Evolutionary conservation across 306 rosid species (phyloP).

Genomic region (Trifolium dubium): DNA sequence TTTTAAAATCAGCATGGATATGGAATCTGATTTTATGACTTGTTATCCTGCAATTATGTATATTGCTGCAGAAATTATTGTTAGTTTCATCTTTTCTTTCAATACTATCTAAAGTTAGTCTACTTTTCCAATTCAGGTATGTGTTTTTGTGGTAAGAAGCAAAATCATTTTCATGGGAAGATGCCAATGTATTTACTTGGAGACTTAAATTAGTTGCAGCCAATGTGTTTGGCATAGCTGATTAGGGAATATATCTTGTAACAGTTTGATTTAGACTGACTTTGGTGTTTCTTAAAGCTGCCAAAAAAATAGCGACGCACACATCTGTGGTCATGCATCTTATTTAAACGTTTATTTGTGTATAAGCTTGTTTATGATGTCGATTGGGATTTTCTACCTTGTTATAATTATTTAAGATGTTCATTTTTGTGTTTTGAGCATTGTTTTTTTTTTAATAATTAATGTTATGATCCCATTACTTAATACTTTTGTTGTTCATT

Average conservation of each 20-base stretch:
- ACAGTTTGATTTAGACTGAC: constrained; percentile 14
- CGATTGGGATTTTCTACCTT: constrained; percentile 25
- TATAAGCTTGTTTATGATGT: constrained; percentile 26
- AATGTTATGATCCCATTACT: no score
- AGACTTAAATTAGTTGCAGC: constrained; percentile 34
- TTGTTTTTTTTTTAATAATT: no score
- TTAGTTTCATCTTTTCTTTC: constrained; percentile 5
- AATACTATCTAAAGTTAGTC: not conserved
- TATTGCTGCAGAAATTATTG: constrained; percentile 29
- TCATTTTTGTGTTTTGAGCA: constrained; percentile 4
- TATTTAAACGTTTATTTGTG: constrained; percentile 14
- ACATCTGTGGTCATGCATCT: constrained; percentile 9
- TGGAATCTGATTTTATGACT: not conserved
- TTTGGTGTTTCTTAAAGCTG: constrained; percentile 28
- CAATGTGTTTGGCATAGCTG: constrained; percentile 7
- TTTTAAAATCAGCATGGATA: constrained; percentile 20
- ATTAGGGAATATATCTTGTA: not conserved
- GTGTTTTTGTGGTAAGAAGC: constrained; percentile 41
- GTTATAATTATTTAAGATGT: constrained; percentile 43
- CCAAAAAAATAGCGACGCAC: not conserved
- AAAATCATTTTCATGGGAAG: constrained; percentile 27
- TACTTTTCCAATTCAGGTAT: constrained; percentile 43
- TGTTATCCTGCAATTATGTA: not conserved
- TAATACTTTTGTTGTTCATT: no score
- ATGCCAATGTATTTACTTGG: constrained; percentile 38